These are phyloP conservation scores for Boehmeria nivea DNA, from an alignment of 306 rosid species.

Conservation along the genomic window DNA sequence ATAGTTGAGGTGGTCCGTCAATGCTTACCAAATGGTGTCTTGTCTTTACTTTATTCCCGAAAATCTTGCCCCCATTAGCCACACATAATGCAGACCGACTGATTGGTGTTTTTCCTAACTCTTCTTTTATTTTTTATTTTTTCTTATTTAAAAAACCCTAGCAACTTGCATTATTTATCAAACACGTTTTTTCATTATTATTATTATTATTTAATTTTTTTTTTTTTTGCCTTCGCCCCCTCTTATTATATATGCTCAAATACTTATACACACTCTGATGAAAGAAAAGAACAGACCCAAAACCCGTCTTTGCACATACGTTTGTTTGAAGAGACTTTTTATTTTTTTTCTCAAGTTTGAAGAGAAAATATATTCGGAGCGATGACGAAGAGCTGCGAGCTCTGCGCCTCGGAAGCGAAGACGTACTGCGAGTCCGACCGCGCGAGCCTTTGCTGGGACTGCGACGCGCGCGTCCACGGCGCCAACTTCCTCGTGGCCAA, in stretches of 20 bases:
- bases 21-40: background rate
- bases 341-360: too few species aligned
- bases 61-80: background rate
- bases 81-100: background rate
- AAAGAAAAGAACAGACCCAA: too few species aligned
- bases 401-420: constrained; percentile 52
- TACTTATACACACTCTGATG: too few species aligned
- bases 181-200: too few species aligned
- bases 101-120: background rate
- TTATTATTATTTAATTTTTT: too few species aligned
- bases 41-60: background rate
- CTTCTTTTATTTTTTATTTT: background rate
- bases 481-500: constrained; percentile 68
- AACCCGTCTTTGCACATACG: too few species aligned
- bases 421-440: constrained; percentile 66
- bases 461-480: constrained; percentile 67
- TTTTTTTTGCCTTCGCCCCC: background rate
- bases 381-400: constrained; percentile 57
- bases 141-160: background rate
- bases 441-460: constrained; percentile 70
- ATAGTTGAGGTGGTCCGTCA: too few species aligned
- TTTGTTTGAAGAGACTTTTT: too few species aligned
- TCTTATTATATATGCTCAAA: background rate
- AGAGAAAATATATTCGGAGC: background rate
- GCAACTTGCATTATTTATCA: too few species aligned